phyloP scores from a whole-genome alignment of 306 rosid species.

The Chamaecrista fasciculata region DNA sequence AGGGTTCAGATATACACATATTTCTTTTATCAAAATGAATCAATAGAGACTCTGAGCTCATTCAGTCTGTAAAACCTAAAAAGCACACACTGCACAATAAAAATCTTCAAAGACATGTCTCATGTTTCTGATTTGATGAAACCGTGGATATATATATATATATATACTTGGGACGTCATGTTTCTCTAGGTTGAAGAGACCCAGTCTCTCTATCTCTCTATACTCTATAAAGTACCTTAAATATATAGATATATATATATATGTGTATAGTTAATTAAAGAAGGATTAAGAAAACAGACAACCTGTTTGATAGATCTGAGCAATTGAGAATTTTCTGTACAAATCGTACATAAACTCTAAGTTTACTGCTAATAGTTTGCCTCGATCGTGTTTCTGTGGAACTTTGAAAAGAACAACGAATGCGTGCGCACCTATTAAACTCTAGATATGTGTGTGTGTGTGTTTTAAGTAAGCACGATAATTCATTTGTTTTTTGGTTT shows the following conservation, averaged over 20 bases:
- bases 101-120: not conserved
- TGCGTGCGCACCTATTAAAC: too few species aligned
- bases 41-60: conserved; percentile 1
- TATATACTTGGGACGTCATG: not conserved
- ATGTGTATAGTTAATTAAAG: too few species aligned
- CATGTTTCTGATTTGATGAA: not conserved
- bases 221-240: too few species aligned
- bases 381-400: not conserved
- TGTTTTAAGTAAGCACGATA: too few species aligned
- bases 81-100: conserved; percentile 1
- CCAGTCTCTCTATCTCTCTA: not conserved
- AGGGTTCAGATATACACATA: conserved; percentile 14
- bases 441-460: too few species aligned
- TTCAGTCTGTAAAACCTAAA: conserved; percentile 14
- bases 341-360: not conserved
- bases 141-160: too few species aligned
- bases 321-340: not conserved
- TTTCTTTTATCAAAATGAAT: conserved; percentile 8
- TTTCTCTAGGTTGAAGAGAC: not conserved
- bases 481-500: not conserved
- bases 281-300: not conserved
- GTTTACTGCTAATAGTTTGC: not conserved
- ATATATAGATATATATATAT: too few species aligned
- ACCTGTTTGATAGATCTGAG: not conserved
- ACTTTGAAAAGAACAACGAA: not conserved